Evolutionary conservation across 2,329 filamentous ascomycete genomes (phyloP), one percentile per base, ranked within the genome.

Genomic region (Alternaria sp.): DNA sequence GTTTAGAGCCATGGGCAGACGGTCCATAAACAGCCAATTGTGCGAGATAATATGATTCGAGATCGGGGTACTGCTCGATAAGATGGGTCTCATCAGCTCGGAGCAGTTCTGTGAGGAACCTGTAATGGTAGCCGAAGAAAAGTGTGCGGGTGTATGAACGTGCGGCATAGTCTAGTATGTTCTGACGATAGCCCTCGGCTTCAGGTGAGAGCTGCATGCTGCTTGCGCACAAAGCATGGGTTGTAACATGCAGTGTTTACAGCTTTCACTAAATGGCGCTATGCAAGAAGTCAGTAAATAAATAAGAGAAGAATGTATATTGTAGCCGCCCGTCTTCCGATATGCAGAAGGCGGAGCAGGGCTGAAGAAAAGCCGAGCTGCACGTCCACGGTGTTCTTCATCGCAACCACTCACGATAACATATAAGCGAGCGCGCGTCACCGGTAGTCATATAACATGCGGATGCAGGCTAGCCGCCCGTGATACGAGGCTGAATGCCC

Each of bases 111-210:
- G 37, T 13, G 3, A 61, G 33, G 21, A 61, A 57, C 26, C 58
- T 51, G 4, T 61, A 61, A 14, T 57, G 56, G 34, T 46, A 54
- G 2, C 58, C 58, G 11, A 54, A 55, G 31, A 54, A 57, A 11
- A 61, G 44, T 5, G 58, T 54, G n/a, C 53, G 52, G 5, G 58
- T 61, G 23, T 54, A 61, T n/a, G 58, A 57, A 14, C 58, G 54
- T n/a, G 33, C n/a, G 8, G 26, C 37, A 34, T 57, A 61, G 37
- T 46, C 28, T 6, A 61, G 39, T 8, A 57, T 41, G 5, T 42
- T 29, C 4, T 50, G 17, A 9, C 58, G 49, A 36, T 57, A 61
- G 7, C 39, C 44, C 4, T 39, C 21, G 17, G 58, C 50, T 8
- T 17, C 45, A 17, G 45, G 44, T 39, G 53, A 46, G 17, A 46